Evolutionary conservation across 805 yeast genomes (phyloP), one percentile per base, ranked within the genome.

Genomic region (Candida pini): DNA sequence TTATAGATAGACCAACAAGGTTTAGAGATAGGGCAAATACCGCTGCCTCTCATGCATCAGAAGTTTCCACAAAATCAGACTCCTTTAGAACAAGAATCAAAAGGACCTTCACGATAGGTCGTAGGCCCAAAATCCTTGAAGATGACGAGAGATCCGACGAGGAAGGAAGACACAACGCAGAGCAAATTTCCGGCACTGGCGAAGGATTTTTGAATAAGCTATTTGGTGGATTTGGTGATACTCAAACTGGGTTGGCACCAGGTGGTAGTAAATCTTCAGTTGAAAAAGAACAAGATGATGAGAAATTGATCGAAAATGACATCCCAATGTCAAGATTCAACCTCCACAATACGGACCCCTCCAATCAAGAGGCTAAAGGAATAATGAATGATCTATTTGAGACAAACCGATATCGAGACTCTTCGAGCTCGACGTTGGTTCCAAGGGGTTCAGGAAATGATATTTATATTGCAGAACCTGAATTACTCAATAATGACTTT

Each of bases 321-420:
- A 36, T 73, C 9, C 77, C 72, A 38, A 48, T 72, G 63, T 59
- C 58, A 13, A 61, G 58, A 17, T 41, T 76, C 30, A n/a, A n/a
- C n/a, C n/a, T n/a, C n/a, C n/a, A n/a, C n/a, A 65, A 67, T 30
- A 63, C 66, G 25, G 67, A 60, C 4, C 56, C 62, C 21, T 55
- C 71, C 21, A 64, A 65, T 18, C 62, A 65, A 24, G 80, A 78
- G 41, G 86, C 85, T 1, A 64, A 66, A 34, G 68, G 69, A 20
- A 61, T 79, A 38, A 70, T 79, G 6, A 60, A 66, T 17, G 64
- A 68, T 6, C 82, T 77, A 51, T 63, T 66, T 10, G 31, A 34
- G 5, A 28, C 28, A 60, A 66, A 6, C 53, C 53, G 36, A 22
- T 38, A 34, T 14, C 31, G 24, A 18, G 31, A 38, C 9, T 19